Base-by-base conservation (phyloP, 345 rosid genomes). In the Acer saccharum region DNA sequence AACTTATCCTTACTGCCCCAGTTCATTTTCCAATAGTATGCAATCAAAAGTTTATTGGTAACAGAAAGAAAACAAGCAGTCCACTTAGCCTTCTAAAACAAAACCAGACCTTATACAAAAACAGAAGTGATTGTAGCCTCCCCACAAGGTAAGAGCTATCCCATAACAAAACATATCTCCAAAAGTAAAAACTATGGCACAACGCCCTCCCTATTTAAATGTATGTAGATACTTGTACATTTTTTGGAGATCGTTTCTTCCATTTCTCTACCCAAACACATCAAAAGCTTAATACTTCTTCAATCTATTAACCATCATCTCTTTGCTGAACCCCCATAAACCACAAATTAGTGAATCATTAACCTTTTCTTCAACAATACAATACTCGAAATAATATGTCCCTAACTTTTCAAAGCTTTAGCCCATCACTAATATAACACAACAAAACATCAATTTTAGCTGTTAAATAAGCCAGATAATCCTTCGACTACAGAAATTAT, bases 81-180 rank as follows among this genome's bases (percentile, higher is more conserved):
- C 23, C 62, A 57, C 62, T 17, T 57, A 57, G 60, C 62, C 62
- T 57, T 57, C 62, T 20, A 57, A n/a, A 57, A 57, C 62, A 57
- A 57, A 57, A 57, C 62, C 23, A 57, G 62, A 57, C 62, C 62
- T 21, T 57, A n/a, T 4, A 7, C 62, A n/a, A 17, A 18, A 57
- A 17, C 3, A n/a, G 7, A 57, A 57, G 21, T 57, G 17, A 57
- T 5, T 57, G 8, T 57, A 57, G 23, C 62, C 23, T 57, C 2
- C 62, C 62, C 8, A 57, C 55, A 50, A 57, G n/a, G 21, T 9
- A 57, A 17, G 62, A 57, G 62, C 7, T 57, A 57, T 57, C 21
- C 62, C 10, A 57, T 10, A 57, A 57, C 25, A 17, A 57, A 57
- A 57, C 9, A 9, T 43, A 57, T 17, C 62, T 17, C 62, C 62